Evolutionary conservation across 768 basidiomycete species (phyloP).

Genomic region (Pilatotrama ljubarskyi): DNA sequence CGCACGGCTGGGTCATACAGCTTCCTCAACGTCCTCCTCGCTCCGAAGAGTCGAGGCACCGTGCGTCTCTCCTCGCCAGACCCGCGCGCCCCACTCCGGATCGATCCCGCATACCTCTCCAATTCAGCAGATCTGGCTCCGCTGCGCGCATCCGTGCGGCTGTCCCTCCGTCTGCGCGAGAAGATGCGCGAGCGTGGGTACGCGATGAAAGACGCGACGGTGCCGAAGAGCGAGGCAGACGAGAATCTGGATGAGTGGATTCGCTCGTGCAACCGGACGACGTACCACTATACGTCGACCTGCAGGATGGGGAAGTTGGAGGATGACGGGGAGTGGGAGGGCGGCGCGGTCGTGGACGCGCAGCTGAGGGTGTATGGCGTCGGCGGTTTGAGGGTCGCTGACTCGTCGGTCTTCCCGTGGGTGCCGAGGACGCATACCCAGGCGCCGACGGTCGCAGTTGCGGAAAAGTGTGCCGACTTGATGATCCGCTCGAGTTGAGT

Average conservation of each 20-base stretch:
- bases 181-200: conserved; percentile 21
- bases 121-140: conserved; percentile 28
- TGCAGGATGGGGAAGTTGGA: conserved; percentile 35
- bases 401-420: conserved; percentile 29
- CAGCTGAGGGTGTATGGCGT: conserved; percentile 46
- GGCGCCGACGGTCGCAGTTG: conserved; percentile 38
- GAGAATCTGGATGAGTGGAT: conserved; percentile 35
- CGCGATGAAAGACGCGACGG: conserved; percentile 22
- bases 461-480: conserved; percentile 42
- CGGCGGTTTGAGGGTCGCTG: conserved; percentile 38
- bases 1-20: conserved; percentile 17
- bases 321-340: conserved; percentile 8
- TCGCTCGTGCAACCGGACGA: conserved; percentile 26
- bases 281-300: conserved; percentile 39
- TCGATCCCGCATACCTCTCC: conserved; percentile 35
- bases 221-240: conserved; percentile 32
- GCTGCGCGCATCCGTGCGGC: conserved; percentile 26
- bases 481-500: conserved; percentile 15
- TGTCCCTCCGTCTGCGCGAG: conserved; percentile 26
- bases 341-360: conserved; percentile 41
- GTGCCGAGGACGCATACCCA: conserved; percentile 36
- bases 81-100: conserved; percentile 30
- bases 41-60: conserved; percentile 27
- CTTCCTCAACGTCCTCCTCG: conserved; percentile 28
- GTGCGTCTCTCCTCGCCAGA: conserved; percentile 33